Percentiles rank a stretch among this genome's conserved stretches.
Conservation (phyloP, 176 grass and related monocot species). For the Zea luxurians region DNA sequence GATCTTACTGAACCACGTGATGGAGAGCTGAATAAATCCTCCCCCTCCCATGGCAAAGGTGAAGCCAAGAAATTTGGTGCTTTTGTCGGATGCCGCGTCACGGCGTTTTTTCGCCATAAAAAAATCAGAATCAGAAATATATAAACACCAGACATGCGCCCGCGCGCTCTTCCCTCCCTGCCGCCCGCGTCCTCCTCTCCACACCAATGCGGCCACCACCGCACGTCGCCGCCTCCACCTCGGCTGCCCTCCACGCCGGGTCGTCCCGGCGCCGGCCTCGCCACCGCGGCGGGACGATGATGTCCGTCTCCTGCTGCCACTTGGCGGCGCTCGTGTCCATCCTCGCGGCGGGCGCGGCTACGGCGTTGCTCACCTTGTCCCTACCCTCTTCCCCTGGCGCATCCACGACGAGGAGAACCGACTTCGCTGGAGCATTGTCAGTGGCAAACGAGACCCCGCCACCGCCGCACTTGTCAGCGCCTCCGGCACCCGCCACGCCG, state of each 20-base stretch:
- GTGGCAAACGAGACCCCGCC: background rate
- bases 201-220: conserved; percentile 32
- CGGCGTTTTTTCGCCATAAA: too few relatives aligned
- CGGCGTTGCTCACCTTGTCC: conserved; percentile 42
- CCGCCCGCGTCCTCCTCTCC: conserved; percentile 23
- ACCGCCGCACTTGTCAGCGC: background rate
- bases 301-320: conserved; percentile 31
- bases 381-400: conserved; percentile 19
- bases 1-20: too few relatives aligned
- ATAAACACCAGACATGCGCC: background rate
- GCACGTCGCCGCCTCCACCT: conserved; percentile 3
- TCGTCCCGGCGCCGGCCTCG: conserved; percentile 17
- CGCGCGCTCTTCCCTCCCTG: conserved; percentile 18
- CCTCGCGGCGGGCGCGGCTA: conserved; percentile 44
- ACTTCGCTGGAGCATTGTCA: background rate
- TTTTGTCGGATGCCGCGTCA: background rate
- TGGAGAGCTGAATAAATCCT: too few relatives aligned
- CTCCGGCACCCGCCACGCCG: background rate
- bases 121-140: background rate
- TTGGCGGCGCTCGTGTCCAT: conserved; percentile 28
- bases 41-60: too few relatives aligned
- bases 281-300: conserved; percentile 17
- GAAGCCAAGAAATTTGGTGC: too few relatives aligned
- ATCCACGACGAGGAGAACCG: background rate
- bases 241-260: background rate